A percentile compares a stretch with the other conserved stretches of the same genome.
Evolutionary conservation across 2,329 filamentous ascomycete species (phyloP).

Genomic region (Pseudogymnoascus destructans): DNA sequence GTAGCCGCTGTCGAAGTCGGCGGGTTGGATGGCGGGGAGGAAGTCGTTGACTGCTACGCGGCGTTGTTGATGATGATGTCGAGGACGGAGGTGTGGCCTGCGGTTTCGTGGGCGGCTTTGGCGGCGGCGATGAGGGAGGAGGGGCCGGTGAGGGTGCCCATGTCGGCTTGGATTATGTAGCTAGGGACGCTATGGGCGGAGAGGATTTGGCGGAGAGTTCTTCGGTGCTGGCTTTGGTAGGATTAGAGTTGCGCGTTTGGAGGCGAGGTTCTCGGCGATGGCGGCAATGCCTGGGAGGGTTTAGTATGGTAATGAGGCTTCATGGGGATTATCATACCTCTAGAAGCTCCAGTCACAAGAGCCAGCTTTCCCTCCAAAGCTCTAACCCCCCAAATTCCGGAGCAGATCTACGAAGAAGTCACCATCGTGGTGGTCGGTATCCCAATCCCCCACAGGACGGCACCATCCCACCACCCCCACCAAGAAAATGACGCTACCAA

Average conservation of each 20-base stretch:
- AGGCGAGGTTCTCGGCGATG: slow-evolving; percentile 55
- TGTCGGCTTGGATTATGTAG: slow-evolving; percentile 56
- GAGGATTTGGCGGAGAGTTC: slow-evolving; percentile 42
- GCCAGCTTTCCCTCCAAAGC: slow-evolving; percentile 61
- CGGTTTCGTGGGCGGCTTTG: slow-evolving; percentile 23
- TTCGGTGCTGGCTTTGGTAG: slow-evolving; percentile 38
- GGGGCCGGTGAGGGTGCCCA: slow-evolving; percentile 48
- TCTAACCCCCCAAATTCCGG: not conserved
- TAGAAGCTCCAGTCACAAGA: slow-evolving; percentile 66
- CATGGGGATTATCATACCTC: slow-evolving; percentile 38
- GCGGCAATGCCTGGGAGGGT: slow-evolving; percentile 46
- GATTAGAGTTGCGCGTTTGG: slow-evolving; percentile 49
- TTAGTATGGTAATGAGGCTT: not conserved
- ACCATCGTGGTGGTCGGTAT: not conserved
- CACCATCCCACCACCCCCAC: not conserved
- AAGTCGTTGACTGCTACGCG: slow-evolving; percentile 51
- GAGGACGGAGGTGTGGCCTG: slow-evolving; percentile 48
- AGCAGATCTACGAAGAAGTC: not conserved
- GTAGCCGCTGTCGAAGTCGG: slow-evolving; percentile 60
- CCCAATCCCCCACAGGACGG: not conserved
- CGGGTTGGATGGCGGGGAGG: slow-evolving; percentile 46
- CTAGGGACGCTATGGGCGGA: slow-evolving; percentile 45
- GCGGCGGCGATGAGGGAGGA: slow-evolving; percentile 44
- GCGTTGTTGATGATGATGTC: slow-evolving; percentile 87
- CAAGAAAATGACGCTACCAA: not conserved